A percentile compares a stretch with the other conserved stretches of the same genome.
These are phyloP conservation scores for Sclerotinia trifoliorum DNA, from an alignment of 2,329 filamentous ascomycete species.

Conservation along the genomic window DNA sequence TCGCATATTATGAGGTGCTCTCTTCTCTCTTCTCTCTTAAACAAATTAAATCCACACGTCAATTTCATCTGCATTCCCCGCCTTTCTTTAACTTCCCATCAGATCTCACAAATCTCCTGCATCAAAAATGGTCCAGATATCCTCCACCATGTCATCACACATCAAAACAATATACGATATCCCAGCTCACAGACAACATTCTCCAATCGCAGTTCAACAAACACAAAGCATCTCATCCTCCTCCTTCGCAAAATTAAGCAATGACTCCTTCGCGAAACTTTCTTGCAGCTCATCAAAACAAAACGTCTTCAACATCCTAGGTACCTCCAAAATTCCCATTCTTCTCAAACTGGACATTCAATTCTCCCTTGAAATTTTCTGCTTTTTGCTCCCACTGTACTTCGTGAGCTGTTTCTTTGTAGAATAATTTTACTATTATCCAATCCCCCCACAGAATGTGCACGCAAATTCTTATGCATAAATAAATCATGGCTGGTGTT, in stretches of 20 bases:
- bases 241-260: too few species aligned
- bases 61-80: neutral
- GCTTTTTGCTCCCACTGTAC: neutral
- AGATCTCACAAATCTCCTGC: neutral
- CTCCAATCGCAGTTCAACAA: too few species aligned
- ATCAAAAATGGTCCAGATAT: too few species aligned
- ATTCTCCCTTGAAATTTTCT: neutral
- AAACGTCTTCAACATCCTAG: too few species aligned
- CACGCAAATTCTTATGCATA: neutral
- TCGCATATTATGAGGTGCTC: neutral
- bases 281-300: too few species aligned
- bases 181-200: too few species aligned
- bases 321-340: neutral
- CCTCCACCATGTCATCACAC: too few species aligned
- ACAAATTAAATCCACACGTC: neutral
- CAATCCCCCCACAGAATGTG: neutral
- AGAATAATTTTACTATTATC: neutral
- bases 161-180: too few species aligned
- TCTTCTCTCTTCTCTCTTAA: neutral
- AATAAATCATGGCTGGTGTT: neutral
- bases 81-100: neutral
- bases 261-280: too few species aligned
- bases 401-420: neutral
- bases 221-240: too few species aligned
- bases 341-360: too few species aligned